Conservation (phyloP, 2,329 filamentous ascomycete genomes). For the Ceratocystis diversiconidia region DNA sequence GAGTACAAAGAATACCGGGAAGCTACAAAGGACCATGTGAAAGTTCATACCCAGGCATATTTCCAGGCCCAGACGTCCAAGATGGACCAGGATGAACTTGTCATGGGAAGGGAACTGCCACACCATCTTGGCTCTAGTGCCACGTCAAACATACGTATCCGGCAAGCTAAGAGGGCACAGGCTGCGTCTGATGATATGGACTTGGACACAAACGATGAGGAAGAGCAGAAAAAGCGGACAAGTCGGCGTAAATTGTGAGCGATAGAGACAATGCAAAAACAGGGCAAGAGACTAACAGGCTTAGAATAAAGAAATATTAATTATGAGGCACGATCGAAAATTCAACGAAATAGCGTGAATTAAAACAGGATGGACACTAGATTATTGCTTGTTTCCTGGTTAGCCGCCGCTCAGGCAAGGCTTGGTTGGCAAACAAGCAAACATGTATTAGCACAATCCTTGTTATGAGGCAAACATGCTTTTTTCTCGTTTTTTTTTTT, state of each 20-base stretch:
- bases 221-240: slow-evolving; percentile 36
- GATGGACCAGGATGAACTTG: not conserved
- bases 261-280: slow-evolving; percentile 4
- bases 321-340: slow-evolving; percentile 3
- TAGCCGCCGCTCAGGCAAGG: not conserved
- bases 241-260: slow-evolving; percentile 40
- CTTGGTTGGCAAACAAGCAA: not conserved
- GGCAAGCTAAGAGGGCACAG: slow-evolving; percentile 20
- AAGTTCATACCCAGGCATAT: not conserved
- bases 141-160: slow-evolving; percentile 2
- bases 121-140: not conserved
- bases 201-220: slow-evolving; percentile 36
- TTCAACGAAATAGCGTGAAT: not conserved
- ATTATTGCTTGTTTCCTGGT: not conserved
- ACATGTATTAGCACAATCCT: no score
- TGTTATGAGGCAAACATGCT: not conserved
- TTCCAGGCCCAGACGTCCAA: not conserved
- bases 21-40: not conserved
- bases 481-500: not conserved
- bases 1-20: slow-evolving; percentile 14
- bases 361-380: not conserved
- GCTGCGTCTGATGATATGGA: slow-evolving; percentile 40
- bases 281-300: not conserved
- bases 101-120: not conserved
- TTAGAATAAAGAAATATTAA: slow-evolving; percentile 13